Evolutionary conservation across 768 basidiomycete species (phyloP).

Genomic region (Goffeauzyma gilvescens): DNA sequence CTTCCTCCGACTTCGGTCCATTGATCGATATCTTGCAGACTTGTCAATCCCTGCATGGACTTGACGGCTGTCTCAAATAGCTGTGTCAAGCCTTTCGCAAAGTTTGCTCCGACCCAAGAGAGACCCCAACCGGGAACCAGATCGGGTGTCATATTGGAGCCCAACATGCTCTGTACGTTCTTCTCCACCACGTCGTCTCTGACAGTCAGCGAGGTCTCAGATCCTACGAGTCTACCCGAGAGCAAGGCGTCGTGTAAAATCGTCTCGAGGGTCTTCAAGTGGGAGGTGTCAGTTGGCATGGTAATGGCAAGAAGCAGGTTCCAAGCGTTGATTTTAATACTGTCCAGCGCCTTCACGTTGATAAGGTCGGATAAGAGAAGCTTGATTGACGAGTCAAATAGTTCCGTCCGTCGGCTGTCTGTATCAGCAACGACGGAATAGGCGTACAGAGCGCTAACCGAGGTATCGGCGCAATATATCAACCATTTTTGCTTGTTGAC

Average conservation of each 20-base stretch:
- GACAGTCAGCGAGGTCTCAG: background rate
- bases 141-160: conserved; percentile 9
- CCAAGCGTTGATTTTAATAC: conserved; percentile 21
- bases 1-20: background rate
- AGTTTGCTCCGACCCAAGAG: too few species aligned
- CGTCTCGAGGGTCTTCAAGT: conserved; percentile 16
- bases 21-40: background rate
- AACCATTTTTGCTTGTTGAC: conserved; percentile 17
- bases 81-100: conserved; percentile 16
- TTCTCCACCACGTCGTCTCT: too few species aligned
- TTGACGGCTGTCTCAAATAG: conserved; percentile 14
- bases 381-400: conserved; percentile 13
- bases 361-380: conserved; percentile 28
- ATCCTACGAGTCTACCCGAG: conserved; percentile 14
- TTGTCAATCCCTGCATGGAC: background rate
- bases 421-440: conserved; percentile 17
- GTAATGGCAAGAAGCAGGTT: conserved; percentile 17
- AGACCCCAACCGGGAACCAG: too few species aligned
- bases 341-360: conserved; percentile 16
- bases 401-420: conserved; percentile 17
- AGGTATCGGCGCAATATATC: conserved; percentile 13
- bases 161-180: conserved; percentile 8
- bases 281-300: conserved; percentile 5
- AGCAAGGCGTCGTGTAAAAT: too few species aligned
- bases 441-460: conserved; percentile 20